A percentile compares a stretch with the other conserved stretches of the same genome.
Conservation (phyloP, 352 stramenopile species). For the Halophytophthora batemanensis region DNA sequence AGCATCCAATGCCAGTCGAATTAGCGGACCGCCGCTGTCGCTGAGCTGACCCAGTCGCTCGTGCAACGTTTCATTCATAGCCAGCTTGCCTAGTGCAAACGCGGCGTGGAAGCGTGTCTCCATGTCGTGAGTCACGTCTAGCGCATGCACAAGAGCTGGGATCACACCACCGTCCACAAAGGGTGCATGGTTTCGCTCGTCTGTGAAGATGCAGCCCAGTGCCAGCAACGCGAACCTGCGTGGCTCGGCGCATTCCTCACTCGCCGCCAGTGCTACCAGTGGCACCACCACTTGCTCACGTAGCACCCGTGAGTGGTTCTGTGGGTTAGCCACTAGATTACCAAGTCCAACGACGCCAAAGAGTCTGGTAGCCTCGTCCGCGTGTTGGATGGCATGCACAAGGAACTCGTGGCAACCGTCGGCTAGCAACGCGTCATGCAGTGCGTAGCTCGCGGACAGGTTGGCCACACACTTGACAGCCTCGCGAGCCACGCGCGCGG, state of each 20-base stretch:
- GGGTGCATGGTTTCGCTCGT: slow-evolving; percentile 50
- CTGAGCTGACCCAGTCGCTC: slow-evolving; percentile 56
- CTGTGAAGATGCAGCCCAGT: slow-evolving; percentile 80
- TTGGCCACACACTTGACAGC: slow-evolving; percentile 78
- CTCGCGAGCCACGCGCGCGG: slow-evolving; percentile 43
- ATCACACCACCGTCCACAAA: slow-evolving; percentile 77
- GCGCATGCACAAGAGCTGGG: slow-evolving; percentile 56
- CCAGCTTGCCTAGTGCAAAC: slow-evolving; percentile 93
- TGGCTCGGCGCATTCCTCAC: slow-evolving; percentile 40
- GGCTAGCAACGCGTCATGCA: slow-evolving; percentile 83
- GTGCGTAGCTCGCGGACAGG: slow-evolving; percentile 73
- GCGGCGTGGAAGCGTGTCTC: slow-evolving; percentile 93
- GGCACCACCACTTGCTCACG: slow-evolving; percentile 54
- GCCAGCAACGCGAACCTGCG: slow-evolving; percentile 82
- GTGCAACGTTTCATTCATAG: slow-evolving; percentile 72
- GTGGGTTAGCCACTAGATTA: slow-evolving; percentile 88
- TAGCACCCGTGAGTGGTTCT: slow-evolving; percentile 76
- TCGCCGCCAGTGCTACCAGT: slow-evolving; percentile 52
- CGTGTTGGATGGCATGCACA: slow-evolving; percentile 53
- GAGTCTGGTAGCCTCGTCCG: slow-evolving; percentile 65
- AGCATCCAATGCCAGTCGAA: slow-evolving; percentile 56
- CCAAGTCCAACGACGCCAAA: slow-evolving; percentile 88
- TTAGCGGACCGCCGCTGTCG: slow-evolving; percentile 43
- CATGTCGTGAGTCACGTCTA: slow-evolving; percentile 66
- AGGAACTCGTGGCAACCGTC: slow-evolving; percentile 84